These are phyloP conservation scores for Aspergillus glaucus DNA, from an alignment of 2,329 filamentous ascomycete species.

Conservation along the genomic window DNA sequence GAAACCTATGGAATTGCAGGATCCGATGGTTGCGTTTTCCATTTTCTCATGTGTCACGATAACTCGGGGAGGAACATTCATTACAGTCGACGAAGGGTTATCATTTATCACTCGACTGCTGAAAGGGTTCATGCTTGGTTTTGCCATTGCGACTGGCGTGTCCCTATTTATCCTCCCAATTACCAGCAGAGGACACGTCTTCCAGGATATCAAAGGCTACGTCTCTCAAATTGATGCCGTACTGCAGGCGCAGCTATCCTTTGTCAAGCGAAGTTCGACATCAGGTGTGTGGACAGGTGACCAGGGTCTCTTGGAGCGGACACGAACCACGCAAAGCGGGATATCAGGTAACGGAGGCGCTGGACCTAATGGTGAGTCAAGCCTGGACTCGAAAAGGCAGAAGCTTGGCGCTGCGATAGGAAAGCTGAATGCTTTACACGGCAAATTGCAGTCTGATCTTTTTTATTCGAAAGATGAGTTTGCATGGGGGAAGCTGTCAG, in stretches of 20 bases:
- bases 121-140: constrained; percentile 58
- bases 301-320: constrained; percentile 11
- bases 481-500: constrained; percentile 63
- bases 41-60: constrained; percentile 61
- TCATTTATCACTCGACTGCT: constrained; percentile 46
- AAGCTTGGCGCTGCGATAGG: constrained; percentile 29
- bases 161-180: constrained; percentile 61
- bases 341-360: constrained; percentile 5
- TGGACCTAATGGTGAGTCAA: constrained; percentile 1
- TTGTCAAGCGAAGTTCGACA: constrained; percentile 41
- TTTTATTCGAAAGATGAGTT: constrained; percentile 66
- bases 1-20: constrained; percentile 54
- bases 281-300: constrained; percentile 6
- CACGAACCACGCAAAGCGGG: constrained; percentile 12
- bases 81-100: constrained; percentile 19
- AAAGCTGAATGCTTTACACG: constrained; percentile 51
- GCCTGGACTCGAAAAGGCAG: constrained; percentile 14
- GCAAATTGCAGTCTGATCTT: constrained; percentile 60
- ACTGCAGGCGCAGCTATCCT: constrained; percentile 55
- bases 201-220: constrained; percentile 50
- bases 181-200: constrained; percentile 57
- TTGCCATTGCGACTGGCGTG: constrained; percentile 57
- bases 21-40: constrained; percentile 61
- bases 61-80: constrained; percentile 48
- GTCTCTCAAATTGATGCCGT: constrained; percentile 50